Evolutionary conservation across 345 rosid species (phyloP), one percentile per base, ranked within the genome.

Genomic region (Eucalyptus albens): DNA sequence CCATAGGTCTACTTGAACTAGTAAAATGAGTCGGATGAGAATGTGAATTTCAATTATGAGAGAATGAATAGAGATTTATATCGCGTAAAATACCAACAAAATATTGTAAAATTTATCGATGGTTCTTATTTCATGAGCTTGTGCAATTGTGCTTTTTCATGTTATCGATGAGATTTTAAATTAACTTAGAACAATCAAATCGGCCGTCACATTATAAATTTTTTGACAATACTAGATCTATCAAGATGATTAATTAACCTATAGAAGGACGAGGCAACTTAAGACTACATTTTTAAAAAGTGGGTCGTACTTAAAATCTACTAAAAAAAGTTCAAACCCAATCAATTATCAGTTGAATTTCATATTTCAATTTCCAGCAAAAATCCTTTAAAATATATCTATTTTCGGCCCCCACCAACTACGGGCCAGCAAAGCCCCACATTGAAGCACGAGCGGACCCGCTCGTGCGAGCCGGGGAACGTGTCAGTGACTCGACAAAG

Each of bases 21-120:
- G 83, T 77, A 77, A 77, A 77, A 77, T 22, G 15, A 77, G 15
- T 40, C 6, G 47, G 29, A 77, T 2, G 9, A 21, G 47, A 37
- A 21, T 21, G 47, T 21, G 83, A 11, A 37, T 77, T 40, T 77
- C 47, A 77, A 22, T 77, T 40, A 72, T 6, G 82, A 72, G 8
- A 72, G 45, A 19, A 19, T 42, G 0, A 37, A 72, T 0, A 19
- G 8, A 21, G 5, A 77, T 40, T 77, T 12, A 77, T 21, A 0
- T 40, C 1, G 1, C 0, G 5, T 11, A 37, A 7, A 77, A 40
- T 11, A 12, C 9, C 27, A 2, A 40, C 3, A 40, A 77, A 40
- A 40, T 8, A 22, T 40, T 14, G 2, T 40, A 77, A 69, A 40
- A 37, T 40, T 21, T 14, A 21, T 14, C 15, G 5, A 37, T 37